Conservation (phyloP, 129 eudicot genomes). For the Centaurea solstitialis region DNA sequence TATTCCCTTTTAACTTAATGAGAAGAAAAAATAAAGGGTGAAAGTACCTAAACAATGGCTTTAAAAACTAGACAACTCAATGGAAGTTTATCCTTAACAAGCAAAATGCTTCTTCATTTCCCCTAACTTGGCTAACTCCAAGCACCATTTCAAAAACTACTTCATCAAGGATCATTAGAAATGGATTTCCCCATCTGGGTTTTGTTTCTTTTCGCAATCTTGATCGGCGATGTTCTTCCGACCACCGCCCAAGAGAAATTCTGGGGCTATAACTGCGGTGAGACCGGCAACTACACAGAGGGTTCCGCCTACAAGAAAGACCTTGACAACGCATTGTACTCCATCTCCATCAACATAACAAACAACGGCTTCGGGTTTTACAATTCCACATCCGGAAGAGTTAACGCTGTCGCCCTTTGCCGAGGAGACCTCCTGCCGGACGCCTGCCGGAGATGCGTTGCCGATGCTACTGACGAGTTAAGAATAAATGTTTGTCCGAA, state of each 20-base stretch:
- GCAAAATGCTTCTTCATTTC: background rate
- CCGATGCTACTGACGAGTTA: slow-evolving; percentile 21
- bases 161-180: background rate
- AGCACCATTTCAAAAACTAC: background rate
- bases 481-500: slow-evolving; percentile 23
- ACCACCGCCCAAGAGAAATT: slow-evolving; percentile 7
- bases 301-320: slow-evolving; percentile 9
- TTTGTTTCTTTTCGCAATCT: background rate
- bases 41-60: too few species aligned
- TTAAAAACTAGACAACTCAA: too few species aligned
- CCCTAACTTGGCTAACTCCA: background rate
- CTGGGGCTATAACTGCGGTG: background rate
- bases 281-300: background rate
- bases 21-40: too few species aligned
- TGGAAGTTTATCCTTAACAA: too few species aligned
- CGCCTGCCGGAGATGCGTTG: slow-evolving; percentile 35
- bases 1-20: background rate
- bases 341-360: slow-evolving; percentile 25
- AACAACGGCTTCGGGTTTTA: slow-evolving; percentile 19
- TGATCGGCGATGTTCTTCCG: background rate
- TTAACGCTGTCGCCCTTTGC: slow-evolving; percentile 31
- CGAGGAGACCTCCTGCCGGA: slow-evolving; percentile 40
- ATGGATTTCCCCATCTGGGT: slow-evolving; percentile 18
- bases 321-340: slow-evolving; percentile 17
- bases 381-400: slow-evolving; percentile 30